phyloP scores from a whole-genome alignment of 805 yeast genomes.

The Candida jianshihensis region DNA sequence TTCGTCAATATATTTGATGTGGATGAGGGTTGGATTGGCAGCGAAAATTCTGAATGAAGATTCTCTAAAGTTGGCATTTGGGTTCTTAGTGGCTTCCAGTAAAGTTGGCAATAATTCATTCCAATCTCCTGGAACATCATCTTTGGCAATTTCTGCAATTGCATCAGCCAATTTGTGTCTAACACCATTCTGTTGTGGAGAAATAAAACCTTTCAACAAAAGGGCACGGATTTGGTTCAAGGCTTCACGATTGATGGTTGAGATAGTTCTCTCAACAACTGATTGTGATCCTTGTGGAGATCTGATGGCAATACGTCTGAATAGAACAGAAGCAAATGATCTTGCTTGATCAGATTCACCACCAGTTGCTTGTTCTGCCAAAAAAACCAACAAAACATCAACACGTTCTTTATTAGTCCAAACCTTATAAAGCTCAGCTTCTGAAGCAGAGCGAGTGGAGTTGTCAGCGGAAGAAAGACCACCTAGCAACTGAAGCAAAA shows the following conservation, averaged over 20 bases:
- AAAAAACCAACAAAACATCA: constrained; percentile 63
- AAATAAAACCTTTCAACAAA: constrained; percentile 66
- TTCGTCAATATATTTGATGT: constrained; percentile 45
- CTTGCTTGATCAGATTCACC: constrained; percentile 55
- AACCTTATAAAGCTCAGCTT: constrained; percentile 57
- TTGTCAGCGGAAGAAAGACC: constrained; percentile 81
- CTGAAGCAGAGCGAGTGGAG: constrained; percentile 68
- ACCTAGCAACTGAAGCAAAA: constrained; percentile 47
- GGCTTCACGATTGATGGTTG: constrained; percentile 53
- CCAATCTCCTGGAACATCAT: constrained; percentile 59
- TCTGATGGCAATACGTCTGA: constrained; percentile 78
- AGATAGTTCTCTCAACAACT: constrained; percentile 73
- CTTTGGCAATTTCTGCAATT: constrained; percentile 84
- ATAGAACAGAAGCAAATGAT: constrained; percentile 80
- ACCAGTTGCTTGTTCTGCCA: constrained; percentile 69
- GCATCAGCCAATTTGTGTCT: constrained; percentile 94
- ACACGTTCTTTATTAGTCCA: constrained; percentile 71
- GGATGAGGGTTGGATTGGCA: constrained; percentile 73
- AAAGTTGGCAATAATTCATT: constrained; percentile 70
- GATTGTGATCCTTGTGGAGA: constrained; percentile 62
- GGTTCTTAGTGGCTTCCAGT: constrained; percentile 51
- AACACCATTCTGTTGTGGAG: constrained; percentile 63
- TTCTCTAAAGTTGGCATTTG: constrained; percentile 70
- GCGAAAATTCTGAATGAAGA: constrained; percentile 87
- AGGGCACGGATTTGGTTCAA: constrained; percentile 55